Conservation (phyloP, 805 yeast species). For the Candida awuae region DNA sequence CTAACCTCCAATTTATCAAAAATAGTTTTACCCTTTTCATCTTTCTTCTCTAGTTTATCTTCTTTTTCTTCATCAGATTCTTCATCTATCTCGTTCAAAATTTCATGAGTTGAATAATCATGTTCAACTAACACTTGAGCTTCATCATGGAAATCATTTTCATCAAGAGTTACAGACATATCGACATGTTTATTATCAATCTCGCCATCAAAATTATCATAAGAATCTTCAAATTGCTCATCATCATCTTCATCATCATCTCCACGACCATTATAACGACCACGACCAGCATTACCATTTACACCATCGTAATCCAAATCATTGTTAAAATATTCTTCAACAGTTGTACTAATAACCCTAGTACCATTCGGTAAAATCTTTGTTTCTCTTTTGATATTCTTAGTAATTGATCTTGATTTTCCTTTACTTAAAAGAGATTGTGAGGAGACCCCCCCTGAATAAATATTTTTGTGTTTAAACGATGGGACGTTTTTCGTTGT, state of each 20-base stretch:
- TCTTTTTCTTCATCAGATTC: conserved; percentile 4
- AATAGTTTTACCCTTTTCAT: conserved; percentile 5
- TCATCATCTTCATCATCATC: conserved; percentile 16
- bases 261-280: too few relatives aligned
- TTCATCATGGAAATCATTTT: conserved; percentile 2
- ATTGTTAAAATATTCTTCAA: conserved; percentile 18
- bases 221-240: conserved; percentile 5
- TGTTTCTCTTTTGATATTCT: conserved; percentile 10
- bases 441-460: too few relatives aligned
- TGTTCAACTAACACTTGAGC: neutral
- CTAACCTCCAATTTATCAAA: conserved; percentile 33
- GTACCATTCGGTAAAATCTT: conserved; percentile 13
- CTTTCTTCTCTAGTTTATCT: neutral
- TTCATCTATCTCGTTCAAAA: conserved; percentile 5
- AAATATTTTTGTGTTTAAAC: neutral
- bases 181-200: conserved; percentile 3
- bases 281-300: too few relatives aligned
- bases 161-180: conserved; percentile 8
- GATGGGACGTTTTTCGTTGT: neutral
- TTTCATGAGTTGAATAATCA: neutral
- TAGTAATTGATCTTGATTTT: conserved; percentile 3
- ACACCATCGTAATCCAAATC: too few relatives aligned
- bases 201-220: conserved; percentile 8
- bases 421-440: neutral
- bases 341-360: conserved; percentile 10